A percentile compares a stretch with the other conserved stretches of the same genome.
These are phyloP conservation scores for Pyrenochaeta sp. DNA, from an alignment of 2,329 filamentous ascomycete genomes.

Conservation along the genomic window DNA sequence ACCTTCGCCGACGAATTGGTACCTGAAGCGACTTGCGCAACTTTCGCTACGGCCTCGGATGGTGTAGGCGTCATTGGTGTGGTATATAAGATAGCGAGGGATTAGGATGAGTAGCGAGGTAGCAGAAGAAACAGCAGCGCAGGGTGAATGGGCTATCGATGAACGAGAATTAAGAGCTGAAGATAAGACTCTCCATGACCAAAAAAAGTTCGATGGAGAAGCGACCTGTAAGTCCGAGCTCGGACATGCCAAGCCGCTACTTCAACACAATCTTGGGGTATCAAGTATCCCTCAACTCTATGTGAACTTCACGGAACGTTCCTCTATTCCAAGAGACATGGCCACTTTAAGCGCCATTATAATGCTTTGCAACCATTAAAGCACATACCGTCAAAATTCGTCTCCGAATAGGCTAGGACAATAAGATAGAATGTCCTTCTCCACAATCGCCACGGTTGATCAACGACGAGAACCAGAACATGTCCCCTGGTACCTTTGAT, in stretches of 20 bases:
- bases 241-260: slow-evolving; percentile 15
- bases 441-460: too few species aligned
- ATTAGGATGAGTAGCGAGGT: not conserved
- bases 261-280: not conserved
- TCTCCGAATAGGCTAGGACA: too few species aligned
- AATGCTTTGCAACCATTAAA: too few species aligned
- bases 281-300: not conserved
- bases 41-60: slow-evolving; percentile 40
- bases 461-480: too few species aligned
- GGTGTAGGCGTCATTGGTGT: slow-evolving; percentile 40
- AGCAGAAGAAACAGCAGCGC: slow-evolving; percentile 15
- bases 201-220: slow-evolving; percentile 21
- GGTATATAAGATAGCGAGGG: not conserved
- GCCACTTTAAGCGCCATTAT: too few species aligned
- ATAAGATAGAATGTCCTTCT: too few species aligned
- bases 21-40: slow-evolving; percentile 36
- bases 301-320: not conserved
- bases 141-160: slow-evolving; percentile 17
- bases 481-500: not conserved
- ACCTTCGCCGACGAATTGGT: slow-evolving; percentile 61
- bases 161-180: slow-evolving; percentile 13
- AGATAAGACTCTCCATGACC: slow-evolving; percentile 11
- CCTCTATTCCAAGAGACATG: too few species aligned
- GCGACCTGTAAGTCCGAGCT: slow-evolving; percentile 12
- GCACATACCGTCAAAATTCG: too few species aligned